Evolutionary conservation across 805 yeast genomes (phyloP).

Genomic region (Metschnikowia bowlesiae): DNA sequence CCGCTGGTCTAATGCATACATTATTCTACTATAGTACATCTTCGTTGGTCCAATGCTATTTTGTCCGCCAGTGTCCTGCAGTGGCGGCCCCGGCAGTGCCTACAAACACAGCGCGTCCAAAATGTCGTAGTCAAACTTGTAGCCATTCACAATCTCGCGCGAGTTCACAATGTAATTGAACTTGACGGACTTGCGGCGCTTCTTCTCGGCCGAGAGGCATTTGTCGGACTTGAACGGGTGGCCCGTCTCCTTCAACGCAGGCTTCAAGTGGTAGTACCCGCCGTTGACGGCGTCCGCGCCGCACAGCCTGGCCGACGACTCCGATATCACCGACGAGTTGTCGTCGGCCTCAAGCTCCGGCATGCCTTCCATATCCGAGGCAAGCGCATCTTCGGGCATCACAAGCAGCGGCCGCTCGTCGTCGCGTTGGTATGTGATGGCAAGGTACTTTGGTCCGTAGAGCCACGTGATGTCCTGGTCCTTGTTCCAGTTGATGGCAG

Average conservation of each 20-base stretch:
- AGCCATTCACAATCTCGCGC: conserved; percentile 43
- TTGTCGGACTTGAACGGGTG: conserved; percentile 6
- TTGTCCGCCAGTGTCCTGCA: neutral
- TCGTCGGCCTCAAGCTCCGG: conserved; percentile 12
- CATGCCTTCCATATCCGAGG: neutral
- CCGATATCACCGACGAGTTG: conserved; percentile 9
- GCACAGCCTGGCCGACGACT: conserved; percentile 6
- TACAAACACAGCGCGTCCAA: conserved; percentile 34
- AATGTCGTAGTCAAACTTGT: conserved; percentile 40
- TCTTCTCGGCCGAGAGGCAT: conserved; percentile 4
- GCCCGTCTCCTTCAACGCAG: conserved; percentile 15
- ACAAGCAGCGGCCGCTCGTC: neutral
- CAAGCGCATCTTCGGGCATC: conserved; percentile 9
- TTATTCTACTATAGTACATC: no score
- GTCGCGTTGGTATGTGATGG: neutral
- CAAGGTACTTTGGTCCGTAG: conserved; percentile 44
- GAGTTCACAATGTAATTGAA: conserved; percentile 41
- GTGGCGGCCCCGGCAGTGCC: neutral
- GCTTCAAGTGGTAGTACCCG: conserved; percentile 16
- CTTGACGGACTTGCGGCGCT: conserved; percentile 29
- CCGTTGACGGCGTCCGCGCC: conserved; percentile 7
- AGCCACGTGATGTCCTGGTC: conserved; percentile 51
- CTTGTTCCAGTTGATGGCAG: conserved; percentile 50
- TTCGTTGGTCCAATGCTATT: neutral
- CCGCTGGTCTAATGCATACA: no score